Evolutionary conservation across 768 basidiomycete species (phyloP).

Genomic region (Pleurotus cornucopiae): DNA sequence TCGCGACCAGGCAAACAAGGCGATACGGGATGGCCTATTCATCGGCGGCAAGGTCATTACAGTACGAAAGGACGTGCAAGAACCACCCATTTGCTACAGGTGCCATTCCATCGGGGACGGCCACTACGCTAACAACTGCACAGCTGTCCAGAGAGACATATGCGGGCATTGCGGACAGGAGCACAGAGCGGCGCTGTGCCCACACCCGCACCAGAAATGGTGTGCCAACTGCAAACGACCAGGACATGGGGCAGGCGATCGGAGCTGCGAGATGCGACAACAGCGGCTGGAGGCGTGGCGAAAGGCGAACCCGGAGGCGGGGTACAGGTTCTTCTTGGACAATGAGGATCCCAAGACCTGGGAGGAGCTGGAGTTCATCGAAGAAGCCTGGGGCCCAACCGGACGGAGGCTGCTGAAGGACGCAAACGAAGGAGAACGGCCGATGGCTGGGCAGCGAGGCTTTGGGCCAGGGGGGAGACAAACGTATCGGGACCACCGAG

Average conservation of each 20-base stretch:
- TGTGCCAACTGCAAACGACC: constrained; percentile 21
- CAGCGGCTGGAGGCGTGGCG: constrained; percentile 8
- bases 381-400: background rate
- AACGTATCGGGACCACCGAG: no score
- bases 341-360: constrained; percentile 7
- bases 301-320: constrained; percentile 11
- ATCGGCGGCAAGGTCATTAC: constrained; percentile 12
- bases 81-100: constrained; percentile 14
- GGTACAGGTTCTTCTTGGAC: constrained; percentile 15
- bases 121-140: constrained; percentile 16
- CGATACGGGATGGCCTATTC: constrained; percentile 10
- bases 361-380: background rate
- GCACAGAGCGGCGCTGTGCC: constrained; percentile 16
- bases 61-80: constrained; percentile 12
- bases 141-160: background rate
- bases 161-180: constrained; percentile 15
- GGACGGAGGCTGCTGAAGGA: background rate
- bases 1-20: constrained; percentile 11
- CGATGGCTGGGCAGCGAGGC: background rate
- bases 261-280: constrained; percentile 17
- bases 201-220: background rate
- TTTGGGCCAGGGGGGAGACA: background rate
- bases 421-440: background rate
- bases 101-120: constrained; percentile 12
- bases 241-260: constrained; percentile 25